Evolutionary conservation across 441 rosid species (phyloP).

Genomic region (Metrosideros polymorpha): DNA sequence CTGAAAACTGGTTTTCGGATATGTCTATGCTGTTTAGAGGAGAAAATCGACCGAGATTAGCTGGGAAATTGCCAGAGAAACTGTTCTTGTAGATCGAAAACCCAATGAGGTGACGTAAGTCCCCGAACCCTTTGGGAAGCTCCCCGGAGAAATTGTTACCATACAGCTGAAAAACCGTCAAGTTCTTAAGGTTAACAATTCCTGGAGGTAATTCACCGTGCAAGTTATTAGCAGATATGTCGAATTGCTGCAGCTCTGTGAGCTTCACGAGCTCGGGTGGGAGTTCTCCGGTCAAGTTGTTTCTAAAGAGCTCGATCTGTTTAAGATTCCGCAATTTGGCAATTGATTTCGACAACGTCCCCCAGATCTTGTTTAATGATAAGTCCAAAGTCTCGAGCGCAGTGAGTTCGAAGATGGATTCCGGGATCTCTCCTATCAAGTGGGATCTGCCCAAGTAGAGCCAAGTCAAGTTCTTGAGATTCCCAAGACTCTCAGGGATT

Average conservation of each 20-base stretch:
- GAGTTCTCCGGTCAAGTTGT: slow-evolving; percentile 52
- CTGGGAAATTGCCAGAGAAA: slow-evolving; percentile 61
- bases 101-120: slow-evolving; percentile 35
- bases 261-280: slow-evolving; percentile 52
- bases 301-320: slow-evolving; percentile 51
- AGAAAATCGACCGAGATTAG: slow-evolving; percentile 57
- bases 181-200: slow-evolving; percentile 38
- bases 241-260: slow-evolving; percentile 42
- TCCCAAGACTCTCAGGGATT: slow-evolving; percentile 51
- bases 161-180: slow-evolving; percentile 46
- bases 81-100: slow-evolving; percentile 62
- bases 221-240: slow-evolving; percentile 44
- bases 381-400: slow-evolving; percentile 46
- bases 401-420: slow-evolving; percentile 36
- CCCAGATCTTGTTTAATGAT: slow-evolving; percentile 42
- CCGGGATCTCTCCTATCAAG: slow-evolving; percentile 56
- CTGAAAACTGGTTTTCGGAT: slow-evolving; percentile 73
- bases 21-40: slow-evolving; percentile 51
- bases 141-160: slow-evolving; percentile 42
- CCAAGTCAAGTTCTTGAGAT: slow-evolving; percentile 40
- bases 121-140: slow-evolving; percentile 60
- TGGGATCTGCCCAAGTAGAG: slow-evolving; percentile 32
- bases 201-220: slow-evolving; percentile 48
- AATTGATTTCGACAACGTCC: slow-evolving; percentile 35
- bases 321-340: slow-evolving; percentile 39